These are phyloP conservation scores for Apostasia shenzhenica DNA, from an alignment of 106 monocot genomes.

Conservation along the genomic window DNA sequence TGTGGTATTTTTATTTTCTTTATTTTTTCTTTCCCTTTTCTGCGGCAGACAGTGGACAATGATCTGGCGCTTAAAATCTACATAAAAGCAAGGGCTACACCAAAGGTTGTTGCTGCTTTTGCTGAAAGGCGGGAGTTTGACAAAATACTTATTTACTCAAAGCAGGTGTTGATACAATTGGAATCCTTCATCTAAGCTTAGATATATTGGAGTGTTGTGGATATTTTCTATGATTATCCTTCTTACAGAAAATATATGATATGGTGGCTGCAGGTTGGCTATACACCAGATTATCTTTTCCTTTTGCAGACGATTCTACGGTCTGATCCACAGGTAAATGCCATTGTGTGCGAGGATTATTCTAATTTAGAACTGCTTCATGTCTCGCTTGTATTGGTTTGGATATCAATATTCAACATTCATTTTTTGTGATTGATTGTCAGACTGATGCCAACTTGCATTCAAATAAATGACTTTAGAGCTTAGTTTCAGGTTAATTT, in stretches of 20 bases:
- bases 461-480: too few species aligned
- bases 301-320: slow-evolving; percentile 95
- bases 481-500: too few species aligned
- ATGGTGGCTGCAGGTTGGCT: slow-evolving; percentile 68
- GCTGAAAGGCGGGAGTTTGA: slow-evolving; percentile 98
- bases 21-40: slow-evolving; percentile 5
- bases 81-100: slow-evolving; percentile 95
- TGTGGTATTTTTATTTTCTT: not conserved
- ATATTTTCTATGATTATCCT: not conserved
- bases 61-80: slow-evolving; percentile 96
- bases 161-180: slow-evolving; percentile 51
- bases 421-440: not conserved
- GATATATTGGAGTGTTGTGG: not conserved
- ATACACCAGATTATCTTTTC: slow-evolving; percentile 96
- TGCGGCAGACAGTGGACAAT: slow-evolving; percentile 86
- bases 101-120: slow-evolving; percentile 99
- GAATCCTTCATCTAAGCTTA: not conserved
- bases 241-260: not conserved
- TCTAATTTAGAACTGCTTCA: not conserved
- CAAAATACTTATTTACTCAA: slow-evolving; percentile 98
- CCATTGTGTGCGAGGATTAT: not conserved
- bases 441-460: not conserved
- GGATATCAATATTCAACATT: not conserved
- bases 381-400: not conserved
- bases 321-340: slow-evolving; percentile 88